Evolutionary conservation across 129 eudicot genomes (phyloP).

Genomic region (Lonicera japonica): DNA sequence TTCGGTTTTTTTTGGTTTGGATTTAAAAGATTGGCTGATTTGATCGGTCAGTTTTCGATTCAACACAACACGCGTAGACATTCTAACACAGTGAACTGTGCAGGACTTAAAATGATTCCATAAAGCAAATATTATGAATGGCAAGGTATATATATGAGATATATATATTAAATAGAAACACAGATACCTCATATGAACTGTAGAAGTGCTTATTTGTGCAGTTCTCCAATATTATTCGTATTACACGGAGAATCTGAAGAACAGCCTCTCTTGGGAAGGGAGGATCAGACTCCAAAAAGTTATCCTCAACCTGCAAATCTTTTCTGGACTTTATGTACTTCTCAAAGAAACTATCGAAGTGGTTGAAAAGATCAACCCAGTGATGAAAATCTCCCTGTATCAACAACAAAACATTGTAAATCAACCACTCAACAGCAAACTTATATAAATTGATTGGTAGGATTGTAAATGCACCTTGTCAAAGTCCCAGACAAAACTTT

Average conservation of each 20-base stretch:
- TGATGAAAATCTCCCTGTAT: slow-evolving; percentile 97
- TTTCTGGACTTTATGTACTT: slow-evolving; percentile 83
- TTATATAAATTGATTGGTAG: slow-evolving; percentile 1
- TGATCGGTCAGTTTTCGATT: too few species aligned
- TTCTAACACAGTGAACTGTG: too few species aligned
- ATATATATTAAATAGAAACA: too few species aligned
- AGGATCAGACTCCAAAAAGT: slow-evolving; percentile 70
- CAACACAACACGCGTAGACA: too few species aligned
- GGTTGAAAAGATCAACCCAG: slow-evolving; percentile 93
- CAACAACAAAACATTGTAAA: slow-evolving; percentile 13
- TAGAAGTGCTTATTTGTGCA: slow-evolving; percentile 93
- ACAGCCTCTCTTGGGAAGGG: slow-evolving; percentile 90
- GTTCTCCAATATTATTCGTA: slow-evolving; percentile 75
- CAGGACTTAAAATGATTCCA: too few species aligned
- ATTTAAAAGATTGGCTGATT: too few species aligned
- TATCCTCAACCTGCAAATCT: slow-evolving; percentile 81
- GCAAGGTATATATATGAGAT: background rate
- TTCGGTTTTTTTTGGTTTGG: too few species aligned
- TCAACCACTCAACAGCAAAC: slow-evolving; percentile 10
- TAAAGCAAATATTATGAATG: background rate
- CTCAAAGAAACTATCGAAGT: slow-evolving; percentile 84
- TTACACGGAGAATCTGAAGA: slow-evolving; percentile 89
- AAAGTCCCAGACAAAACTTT: slow-evolving; percentile 84
- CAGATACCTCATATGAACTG: slow-evolving; percentile 83
- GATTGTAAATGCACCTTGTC: slow-evolving; percentile 59